Conservation (phyloP, 1,284 basidiomycete genomes). For the Rhodotorula sp. region DNA sequence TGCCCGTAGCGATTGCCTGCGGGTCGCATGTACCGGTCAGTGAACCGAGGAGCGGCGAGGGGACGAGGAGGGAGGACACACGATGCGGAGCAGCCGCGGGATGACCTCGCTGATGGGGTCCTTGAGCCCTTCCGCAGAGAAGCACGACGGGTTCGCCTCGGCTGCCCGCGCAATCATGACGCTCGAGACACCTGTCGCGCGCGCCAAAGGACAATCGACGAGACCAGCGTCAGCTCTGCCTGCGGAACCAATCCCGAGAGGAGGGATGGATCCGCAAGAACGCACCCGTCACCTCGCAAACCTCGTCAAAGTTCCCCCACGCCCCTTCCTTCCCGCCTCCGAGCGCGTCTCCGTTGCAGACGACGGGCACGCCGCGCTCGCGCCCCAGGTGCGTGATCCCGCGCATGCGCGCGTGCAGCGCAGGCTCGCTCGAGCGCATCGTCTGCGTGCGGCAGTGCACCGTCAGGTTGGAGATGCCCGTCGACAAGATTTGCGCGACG, state of each 20-base stretch:
- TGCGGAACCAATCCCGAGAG: background rate
- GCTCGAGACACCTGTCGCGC: constrained; percentile 70
- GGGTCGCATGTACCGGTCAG: background rate
- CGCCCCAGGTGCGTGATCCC: constrained; percentile 83
- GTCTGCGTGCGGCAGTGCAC: constrained; percentile 93
- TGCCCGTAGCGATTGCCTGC: constrained; percentile 55
- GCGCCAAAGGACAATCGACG: too few relatives aligned
- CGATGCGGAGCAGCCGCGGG: constrained; percentile 74
- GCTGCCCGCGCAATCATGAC: constrained; percentile 96
- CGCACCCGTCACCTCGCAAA: constrained; percentile 64
- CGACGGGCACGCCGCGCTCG: constrained; percentile 68
- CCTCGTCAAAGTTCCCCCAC: constrained; percentile 55
- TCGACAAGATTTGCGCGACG: constrained; percentile 79
- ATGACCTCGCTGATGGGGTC: constrained; percentile 71
- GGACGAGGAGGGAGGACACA: constrained; percentile 53
- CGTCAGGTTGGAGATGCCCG: constrained; percentile 85
- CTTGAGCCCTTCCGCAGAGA: constrained; percentile 63
- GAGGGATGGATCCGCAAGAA: background rate
- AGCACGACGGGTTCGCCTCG: constrained; percentile 88
- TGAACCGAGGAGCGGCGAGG: background rate
- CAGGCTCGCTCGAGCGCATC: constrained; percentile 83
- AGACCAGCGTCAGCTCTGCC: too few relatives aligned
- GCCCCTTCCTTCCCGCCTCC: constrained; percentile 61
- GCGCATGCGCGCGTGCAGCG: constrained; percentile 72
- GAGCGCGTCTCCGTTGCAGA: constrained; percentile 92